phyloP scores from a whole-genome alignment of 2,329 filamentous ascomycete species.

The Ophiostoma piceae region DNA sequence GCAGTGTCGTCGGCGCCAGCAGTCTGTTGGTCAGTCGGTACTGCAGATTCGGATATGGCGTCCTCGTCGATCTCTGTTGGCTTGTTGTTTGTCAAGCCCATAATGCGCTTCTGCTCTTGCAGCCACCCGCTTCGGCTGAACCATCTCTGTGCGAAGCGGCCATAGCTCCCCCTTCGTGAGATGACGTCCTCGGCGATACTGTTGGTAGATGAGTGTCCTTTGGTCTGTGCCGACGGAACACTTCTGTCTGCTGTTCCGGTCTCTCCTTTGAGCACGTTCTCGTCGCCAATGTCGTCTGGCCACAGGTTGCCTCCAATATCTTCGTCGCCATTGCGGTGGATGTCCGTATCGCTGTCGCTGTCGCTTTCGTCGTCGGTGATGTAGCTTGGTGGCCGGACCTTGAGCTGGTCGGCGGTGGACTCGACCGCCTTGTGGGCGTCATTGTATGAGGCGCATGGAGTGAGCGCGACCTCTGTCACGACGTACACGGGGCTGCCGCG shows the following conservation, averaged over 20 bases:
- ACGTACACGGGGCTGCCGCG: conserved; percentile 78
- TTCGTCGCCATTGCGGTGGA: conserved; percentile 27
- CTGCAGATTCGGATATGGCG: conserved; percentile 19
- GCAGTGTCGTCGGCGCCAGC: neutral
- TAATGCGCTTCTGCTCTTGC: conserved; percentile 60
- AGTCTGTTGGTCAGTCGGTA: neutral
- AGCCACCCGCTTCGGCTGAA: conserved; percentile 82
- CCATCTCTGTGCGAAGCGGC: conserved; percentile 85
- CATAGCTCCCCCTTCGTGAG: conserved; percentile 73
- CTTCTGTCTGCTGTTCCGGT: neutral
- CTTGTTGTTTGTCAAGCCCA: conserved; percentile 60
- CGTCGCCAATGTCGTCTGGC: conserved; percentile 22
- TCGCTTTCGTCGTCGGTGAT: conserved; percentile 41
- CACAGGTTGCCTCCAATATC: conserved; percentile 23
- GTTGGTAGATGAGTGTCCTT: conserved; percentile 35
- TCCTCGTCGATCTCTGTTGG: conserved; percentile 30
- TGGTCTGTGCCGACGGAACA: neutral
- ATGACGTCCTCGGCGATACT: conserved; percentile 88
- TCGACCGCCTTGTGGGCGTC: conserved; percentile 70
- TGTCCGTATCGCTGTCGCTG: conserved; percentile 38
- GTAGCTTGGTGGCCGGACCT: conserved; percentile 34
- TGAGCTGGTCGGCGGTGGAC: conserved; percentile 48
- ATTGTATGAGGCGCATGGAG: conserved; percentile 69
- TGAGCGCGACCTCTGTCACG: conserved; percentile 83
- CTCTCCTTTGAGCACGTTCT: neutral